Percentiles rank a stretch among this genome's conserved stretches.
Evolutionary conservation across 768 basidiomycete species (phyloP).

Genomic region (Tylopilus subfusipes): DNA sequence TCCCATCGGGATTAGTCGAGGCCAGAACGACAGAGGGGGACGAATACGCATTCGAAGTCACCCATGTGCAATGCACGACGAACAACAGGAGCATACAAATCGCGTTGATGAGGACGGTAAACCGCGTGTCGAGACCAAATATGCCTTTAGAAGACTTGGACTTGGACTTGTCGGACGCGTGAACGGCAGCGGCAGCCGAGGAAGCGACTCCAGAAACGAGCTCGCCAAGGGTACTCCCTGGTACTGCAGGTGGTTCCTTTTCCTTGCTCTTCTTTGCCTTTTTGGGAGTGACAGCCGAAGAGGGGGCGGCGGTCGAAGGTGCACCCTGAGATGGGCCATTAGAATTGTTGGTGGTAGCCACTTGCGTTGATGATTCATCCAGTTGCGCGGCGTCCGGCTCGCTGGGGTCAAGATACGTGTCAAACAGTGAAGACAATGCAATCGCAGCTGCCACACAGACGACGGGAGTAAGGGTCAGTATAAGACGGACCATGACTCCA

Average conservation of each 20-base stretch:
- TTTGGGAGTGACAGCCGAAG: conserved; percentile 30
- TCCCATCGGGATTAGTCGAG: conserved; percentile 74
- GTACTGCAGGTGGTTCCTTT: conserved; percentile 43
- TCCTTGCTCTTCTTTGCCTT: conserved; percentile 57
- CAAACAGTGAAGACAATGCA: conserved; percentile 81
- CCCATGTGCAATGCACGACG: conserved; percentile 96
- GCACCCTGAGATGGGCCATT: conserved; percentile 17
- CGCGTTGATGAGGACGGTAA: conserved; percentile 70
- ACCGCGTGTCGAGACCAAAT: conserved; percentile 80
- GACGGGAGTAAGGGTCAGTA: conserved; percentile 95
- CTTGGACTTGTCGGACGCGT: conserved; percentile 1
- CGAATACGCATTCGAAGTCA: conserved; percentile 91
- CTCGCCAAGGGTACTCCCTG: conserved; percentile 38
- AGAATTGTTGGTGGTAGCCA: background rate
- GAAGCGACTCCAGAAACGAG: conserved; percentile 40
- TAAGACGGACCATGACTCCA: conserved; percentile 98
- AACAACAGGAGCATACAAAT: conserved; percentile 82
- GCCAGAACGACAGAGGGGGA: conserved; percentile 96
- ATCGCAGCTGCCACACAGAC: conserved; percentile 94
- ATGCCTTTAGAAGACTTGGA: conserved; percentile 50
- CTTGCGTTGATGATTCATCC: conserved; percentile 8
- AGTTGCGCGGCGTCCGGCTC: conserved; percentile 48
- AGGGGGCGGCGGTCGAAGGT: conserved; percentile 29
- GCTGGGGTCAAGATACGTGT: conserved; percentile 83
- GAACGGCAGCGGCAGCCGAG: conserved; percentile 28